Base-by-base conservation (phyloP, 1,284 basidiomycete genomes). In the Trichosporon sp. region DNA sequence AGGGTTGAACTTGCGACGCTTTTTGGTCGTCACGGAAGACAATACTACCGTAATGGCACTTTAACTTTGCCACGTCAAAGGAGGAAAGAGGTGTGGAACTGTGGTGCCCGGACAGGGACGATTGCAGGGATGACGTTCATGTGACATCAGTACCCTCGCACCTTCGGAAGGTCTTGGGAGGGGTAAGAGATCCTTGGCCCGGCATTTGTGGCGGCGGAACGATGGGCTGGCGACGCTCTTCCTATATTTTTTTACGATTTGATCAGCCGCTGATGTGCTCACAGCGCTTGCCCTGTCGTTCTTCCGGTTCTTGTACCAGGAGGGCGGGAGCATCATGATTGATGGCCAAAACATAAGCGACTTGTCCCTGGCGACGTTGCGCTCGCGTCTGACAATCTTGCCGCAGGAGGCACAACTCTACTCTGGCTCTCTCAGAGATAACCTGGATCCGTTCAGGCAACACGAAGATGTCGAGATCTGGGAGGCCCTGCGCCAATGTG, bases 381-480 rank as follows among this genome's bases (percentile, higher is more conserved):
- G 87, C n/a, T 83, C 81, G 8, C 77, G 85, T 0, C 71, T 87
- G 56, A 86, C 85, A 6, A 86, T 87, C 70, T 80, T 87, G 11
- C 86, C 86, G 1, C 85, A 86, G 74, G 85, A 86, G 65, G 83
- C 84, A 0, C 81, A 83, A 56, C 78, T 85, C 11, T 85, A 83
- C 73, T 81, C 79, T 4, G 85, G 84, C 0, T 81, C 82, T 15
- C 72, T 85, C n/a, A 72, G 84, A 7, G 81, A 84, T 58, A 85
- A 85, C 70, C 80, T 85, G 32, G 83, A 86, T 68, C 86, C 86
- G 0, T 86, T 87, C 75, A 75, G 74, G 56, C 78, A 81, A 68
- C 83, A 84, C 73, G 83, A 84, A 27, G 86, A 87, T 64, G 73
- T 72, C 15, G 85, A 86, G 42, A 76, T 87, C 53, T 87, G 86